These are phyloP conservation scores for Amphicarpaea edgeworthii DNA, from an alignment of 306 rosid species.

Conservation along the genomic window DNA sequence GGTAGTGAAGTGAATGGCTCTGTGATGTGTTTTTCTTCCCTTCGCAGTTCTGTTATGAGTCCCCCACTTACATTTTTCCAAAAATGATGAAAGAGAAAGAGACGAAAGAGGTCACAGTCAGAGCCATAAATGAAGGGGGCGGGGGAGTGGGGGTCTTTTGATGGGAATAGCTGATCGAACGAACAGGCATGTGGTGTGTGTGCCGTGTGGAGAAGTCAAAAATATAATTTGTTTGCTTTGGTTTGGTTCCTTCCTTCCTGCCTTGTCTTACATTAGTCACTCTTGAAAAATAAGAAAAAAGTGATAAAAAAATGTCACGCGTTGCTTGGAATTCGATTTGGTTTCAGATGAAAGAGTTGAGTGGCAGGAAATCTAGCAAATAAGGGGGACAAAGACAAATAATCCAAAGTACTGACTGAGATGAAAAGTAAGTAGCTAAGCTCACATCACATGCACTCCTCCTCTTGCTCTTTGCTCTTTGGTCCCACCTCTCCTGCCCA, in stretches of 20 bases:
- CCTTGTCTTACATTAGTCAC: no score
- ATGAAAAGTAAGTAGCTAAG: neutral
- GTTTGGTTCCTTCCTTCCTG: no score
- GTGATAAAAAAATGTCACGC: neutral
- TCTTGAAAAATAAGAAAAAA: no score
- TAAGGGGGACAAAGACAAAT: conserved; percentile 1
- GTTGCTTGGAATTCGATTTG: conserved; percentile 14
- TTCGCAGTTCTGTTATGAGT: neutral
- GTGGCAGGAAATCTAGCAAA: neutral
- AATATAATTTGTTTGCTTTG: no score
- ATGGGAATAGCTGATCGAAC: conserved; percentile 27
- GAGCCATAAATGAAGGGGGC: conserved; percentile 57
- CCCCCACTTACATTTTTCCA: neutral
- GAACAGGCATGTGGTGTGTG: conserved; percentile 55
- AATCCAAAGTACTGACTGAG: neutral
- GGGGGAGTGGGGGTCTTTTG: conserved; percentile 45
- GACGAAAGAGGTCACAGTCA: conserved; percentile 50
- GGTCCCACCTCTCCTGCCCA: conserved; percentile 46
- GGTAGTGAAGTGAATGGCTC: neutral
- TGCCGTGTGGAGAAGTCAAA: conserved; percentile 22
- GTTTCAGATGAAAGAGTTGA: conserved; percentile 15
- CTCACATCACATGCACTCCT: conserved; percentile 42
- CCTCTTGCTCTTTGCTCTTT: no score
- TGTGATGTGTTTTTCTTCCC: neutral
- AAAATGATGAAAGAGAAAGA: conserved; percentile 21